phyloP scores from a whole-genome alignment of 2,329 filamentous ascomycete species.

The Celoporthe dispersa region DNA sequence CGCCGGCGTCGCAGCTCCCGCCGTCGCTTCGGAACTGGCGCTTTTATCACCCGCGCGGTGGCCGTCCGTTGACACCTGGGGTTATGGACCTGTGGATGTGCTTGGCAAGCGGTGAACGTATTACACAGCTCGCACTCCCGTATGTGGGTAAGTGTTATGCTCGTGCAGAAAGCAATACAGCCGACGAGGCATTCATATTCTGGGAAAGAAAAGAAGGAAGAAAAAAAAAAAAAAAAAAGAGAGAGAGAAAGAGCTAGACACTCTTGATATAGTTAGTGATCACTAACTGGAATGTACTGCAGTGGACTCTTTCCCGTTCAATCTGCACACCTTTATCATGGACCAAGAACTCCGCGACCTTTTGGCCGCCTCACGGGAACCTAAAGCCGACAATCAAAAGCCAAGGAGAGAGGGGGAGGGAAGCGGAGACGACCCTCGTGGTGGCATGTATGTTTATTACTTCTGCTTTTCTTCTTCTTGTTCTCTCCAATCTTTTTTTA shows the following conservation, averaged over 20 bases:
- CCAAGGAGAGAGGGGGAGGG: conserved; percentile 34
- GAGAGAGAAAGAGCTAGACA: neutral
- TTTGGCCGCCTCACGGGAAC: neutral
- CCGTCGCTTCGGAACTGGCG: conserved; percentile 6
- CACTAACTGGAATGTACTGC: conserved; percentile 13
- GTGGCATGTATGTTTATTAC: neutral
- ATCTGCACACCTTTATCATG: conserved; percentile 29
- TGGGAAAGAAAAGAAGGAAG: no score
- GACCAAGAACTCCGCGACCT: conserved; percentile 16
- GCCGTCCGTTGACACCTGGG: conserved; percentile 30
- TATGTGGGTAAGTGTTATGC: conserved; percentile 42
- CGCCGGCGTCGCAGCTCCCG: neutral
- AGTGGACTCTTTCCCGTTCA: conserved; percentile 43
- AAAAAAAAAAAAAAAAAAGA: no score
- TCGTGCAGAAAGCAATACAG: neutral
- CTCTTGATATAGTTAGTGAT: neutral
- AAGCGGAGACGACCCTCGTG: neutral
- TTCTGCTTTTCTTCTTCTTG: neutral
- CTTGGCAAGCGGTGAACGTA: conserved; percentile 61
- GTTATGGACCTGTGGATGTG: conserved; percentile 70
- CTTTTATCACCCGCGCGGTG: conserved; percentile 1
- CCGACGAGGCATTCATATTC: neutral
- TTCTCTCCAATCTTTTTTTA: neutral
- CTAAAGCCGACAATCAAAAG: neutral
- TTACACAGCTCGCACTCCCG: conserved; percentile 67